Percentiles rank a stretch among this genome's conserved stretches.
Conservation (phyloP, 176 grass and related monocot genomes). For the barley (Hordeum vulgare) region DNA sequence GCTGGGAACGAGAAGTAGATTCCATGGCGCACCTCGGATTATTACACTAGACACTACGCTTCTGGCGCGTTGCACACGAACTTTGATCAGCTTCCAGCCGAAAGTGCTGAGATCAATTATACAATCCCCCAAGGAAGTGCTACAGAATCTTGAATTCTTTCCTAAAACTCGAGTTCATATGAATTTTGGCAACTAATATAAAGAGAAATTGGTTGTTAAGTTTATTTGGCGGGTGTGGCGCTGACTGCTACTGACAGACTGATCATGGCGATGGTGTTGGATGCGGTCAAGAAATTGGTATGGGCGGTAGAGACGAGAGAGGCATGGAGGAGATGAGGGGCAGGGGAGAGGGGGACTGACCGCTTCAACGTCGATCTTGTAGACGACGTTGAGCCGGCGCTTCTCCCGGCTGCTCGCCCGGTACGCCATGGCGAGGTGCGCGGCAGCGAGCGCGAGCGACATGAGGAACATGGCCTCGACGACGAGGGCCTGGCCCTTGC, state of each 20-base stretch:
- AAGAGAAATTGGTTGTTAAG: neutral
- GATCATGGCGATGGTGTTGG: neutral
- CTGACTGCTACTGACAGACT: neutral
- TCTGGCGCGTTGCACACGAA: too few species aligned
- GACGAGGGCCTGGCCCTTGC: too few species aligned
- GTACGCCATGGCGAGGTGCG: slow-evolving; percentile 78
- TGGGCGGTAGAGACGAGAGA: neutral
- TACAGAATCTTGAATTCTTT: too few species aligned
- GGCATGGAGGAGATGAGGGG: neutral
- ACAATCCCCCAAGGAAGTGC: too few species aligned
- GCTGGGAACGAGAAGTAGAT: slow-evolving; percentile 24
- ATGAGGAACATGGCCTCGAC: slow-evolving; percentile 76
- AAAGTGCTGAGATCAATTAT: too few species aligned
- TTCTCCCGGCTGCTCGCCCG: slow-evolving; percentile 69
- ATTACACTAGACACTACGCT: too few species aligned
- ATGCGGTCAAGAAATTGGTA: neutral
- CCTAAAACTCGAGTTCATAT: neutral
- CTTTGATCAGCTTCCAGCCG: too few species aligned
- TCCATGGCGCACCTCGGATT: too few species aligned
- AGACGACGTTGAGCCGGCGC: slow-evolving; percentile 62
- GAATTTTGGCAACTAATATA: neutral
- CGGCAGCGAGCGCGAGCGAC: slow-evolving; percentile 62
- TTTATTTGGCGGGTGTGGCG: neutral
- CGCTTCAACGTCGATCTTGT: slow-evolving; percentile 86
- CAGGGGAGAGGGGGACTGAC: slow-evolving; percentile 17